Evolutionary conservation across 352 stramenopile species (phyloP), one percentile per base, ranked within the genome.

Genomic region (Phytophthora lateralis): DNA sequence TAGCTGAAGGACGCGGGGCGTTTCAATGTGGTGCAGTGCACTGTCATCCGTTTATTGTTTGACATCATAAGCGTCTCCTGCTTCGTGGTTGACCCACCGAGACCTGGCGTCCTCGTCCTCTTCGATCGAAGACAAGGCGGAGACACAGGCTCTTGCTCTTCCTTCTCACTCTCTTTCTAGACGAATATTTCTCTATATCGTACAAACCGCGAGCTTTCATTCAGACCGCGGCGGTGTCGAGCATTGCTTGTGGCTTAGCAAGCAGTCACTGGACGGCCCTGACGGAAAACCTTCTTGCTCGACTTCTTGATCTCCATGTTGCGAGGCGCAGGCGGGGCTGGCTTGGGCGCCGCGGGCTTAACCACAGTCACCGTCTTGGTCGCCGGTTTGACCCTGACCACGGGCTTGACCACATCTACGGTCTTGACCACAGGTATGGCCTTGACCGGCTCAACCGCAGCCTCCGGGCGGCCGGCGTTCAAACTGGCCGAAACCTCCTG

Each of bases 261-360:
- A 12, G 62, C 57, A 46, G 42, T 27, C 42, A 73, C 62, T 6
- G 63, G 44, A 29, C 63, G 56, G 47, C 74, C 60, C 42, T 80
- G 67, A 34, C 66, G 55, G 62, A 83, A 83, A 24, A 72, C 51
- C 41, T 67, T 73, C 21, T 76, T 79, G 43, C 60, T 73, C 5
- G 71, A 78, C 48, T 72, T 77, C 55, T 75, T 74, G 32, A 83
- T 59, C 20, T 64, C 64, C 46, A 72, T 52, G 18, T 54, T 45
- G 12, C 66, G 71, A 8, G 66, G 60, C 7, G 51, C 24, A 14
- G 60, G 69, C n/a, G 35, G 41, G 1, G 43, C 71, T 17, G 60
- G 54, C 29, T 55, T 62, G 18, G 39, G 9, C 4, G 35, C 18
- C 26, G 56, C 42, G 6, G 43, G 41, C 34, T 69, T 61, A 0